Conservation (phyloP, 305 asterid genomes). For the Fraxinus greggii region DNA sequence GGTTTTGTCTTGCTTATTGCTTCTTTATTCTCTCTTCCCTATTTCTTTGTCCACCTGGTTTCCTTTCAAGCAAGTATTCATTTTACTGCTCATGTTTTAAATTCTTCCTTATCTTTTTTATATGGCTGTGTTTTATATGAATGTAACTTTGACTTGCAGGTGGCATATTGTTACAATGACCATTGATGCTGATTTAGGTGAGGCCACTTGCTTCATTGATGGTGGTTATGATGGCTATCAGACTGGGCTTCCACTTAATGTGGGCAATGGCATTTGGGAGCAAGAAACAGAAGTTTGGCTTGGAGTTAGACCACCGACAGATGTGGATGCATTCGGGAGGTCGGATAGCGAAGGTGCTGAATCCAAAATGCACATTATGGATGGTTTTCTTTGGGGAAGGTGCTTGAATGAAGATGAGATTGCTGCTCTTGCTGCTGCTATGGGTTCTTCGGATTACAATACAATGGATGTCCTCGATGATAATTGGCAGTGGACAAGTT, state of each 20-base stretch:
- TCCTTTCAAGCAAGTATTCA: background rate
- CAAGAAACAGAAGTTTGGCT: slow-evolving; percentile 92
- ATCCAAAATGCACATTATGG: slow-evolving; percentile 98
- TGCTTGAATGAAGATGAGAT: slow-evolving; percentile 95
- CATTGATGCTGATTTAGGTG: slow-evolving; percentile 89
- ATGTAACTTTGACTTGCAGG: slow-evolving; percentile 49
- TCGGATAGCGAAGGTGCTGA: slow-evolving; percentile 98
- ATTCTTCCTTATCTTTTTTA: background rate
- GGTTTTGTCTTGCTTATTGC: background rate
- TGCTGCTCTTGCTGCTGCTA: slow-evolving; percentile 73
- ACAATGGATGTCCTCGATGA: slow-evolving; percentile 80
- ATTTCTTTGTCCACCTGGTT: background rate
- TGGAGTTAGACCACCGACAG: slow-evolving; percentile 89
- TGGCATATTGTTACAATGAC: slow-evolving; percentile 98
- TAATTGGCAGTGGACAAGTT: slow-evolving; percentile 97
- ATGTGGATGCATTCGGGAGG: slow-evolving; percentile 97
- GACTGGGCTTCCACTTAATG: slow-evolving; percentile 75
- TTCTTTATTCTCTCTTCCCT: background rate
- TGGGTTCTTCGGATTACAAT: slow-evolving; percentile 76
- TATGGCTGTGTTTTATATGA: slow-evolving; percentile 15
- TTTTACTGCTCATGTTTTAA: background rate
- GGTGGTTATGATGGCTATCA: slow-evolving; percentile 96
- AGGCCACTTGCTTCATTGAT: slow-evolving; percentile 91
- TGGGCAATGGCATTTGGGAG: slow-evolving; percentile 85
- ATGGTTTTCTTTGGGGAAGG: slow-evolving; percentile 96